phyloP scores from a whole-genome alignment of 2,329 filamentous ascomycete genomes.

The Penicillium sp. region DNA sequence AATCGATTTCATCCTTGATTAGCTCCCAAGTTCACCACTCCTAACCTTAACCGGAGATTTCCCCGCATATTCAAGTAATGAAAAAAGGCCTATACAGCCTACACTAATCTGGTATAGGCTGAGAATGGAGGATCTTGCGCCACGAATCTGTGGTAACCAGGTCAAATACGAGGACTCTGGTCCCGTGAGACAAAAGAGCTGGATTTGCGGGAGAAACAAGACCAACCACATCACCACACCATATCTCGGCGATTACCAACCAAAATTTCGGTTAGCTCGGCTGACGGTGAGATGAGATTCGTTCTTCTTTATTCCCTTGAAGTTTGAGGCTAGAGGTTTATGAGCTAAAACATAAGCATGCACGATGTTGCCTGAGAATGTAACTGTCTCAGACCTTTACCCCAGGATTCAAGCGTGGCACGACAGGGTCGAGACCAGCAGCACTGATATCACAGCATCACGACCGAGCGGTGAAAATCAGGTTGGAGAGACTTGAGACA shows the following conservation, averaged over 20 bases:
- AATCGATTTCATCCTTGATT: background rate
- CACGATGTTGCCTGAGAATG: slow-evolving; percentile 12
- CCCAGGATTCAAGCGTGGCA: slow-evolving; percentile 5
- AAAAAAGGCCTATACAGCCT: slow-evolving; percentile 3
- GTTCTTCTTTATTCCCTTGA: too few species aligned
- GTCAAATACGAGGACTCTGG: background rate
- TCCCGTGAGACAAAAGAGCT: background rate
- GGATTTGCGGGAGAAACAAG: slow-evolving; percentile 9
- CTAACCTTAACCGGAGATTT: background rate
- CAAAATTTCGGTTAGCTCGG: background rate
- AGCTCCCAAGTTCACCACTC: background rate
- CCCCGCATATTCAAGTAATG: background rate
- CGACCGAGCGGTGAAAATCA: background rate
- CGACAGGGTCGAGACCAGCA: background rate
- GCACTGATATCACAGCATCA: slow-evolving; percentile 1
- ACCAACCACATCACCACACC: slow-evolving; percentile 13
- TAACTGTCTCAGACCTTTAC: slow-evolving; percentile 19
- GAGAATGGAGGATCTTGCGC: background rate
- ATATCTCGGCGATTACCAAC: slow-evolving; percentile 1
- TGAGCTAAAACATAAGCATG: background rate
- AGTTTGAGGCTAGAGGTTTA: too few species aligned
- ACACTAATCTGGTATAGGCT: background rate
- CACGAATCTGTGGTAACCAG: background rate
- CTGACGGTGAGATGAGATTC: too few species aligned
- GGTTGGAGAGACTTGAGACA: slow-evolving; percentile 13